These are phyloP conservation scores for Sclerotinia trifoliorum DNA, from an alignment of 2,329 filamentous ascomycete species.

Conservation along the genomic window DNA sequence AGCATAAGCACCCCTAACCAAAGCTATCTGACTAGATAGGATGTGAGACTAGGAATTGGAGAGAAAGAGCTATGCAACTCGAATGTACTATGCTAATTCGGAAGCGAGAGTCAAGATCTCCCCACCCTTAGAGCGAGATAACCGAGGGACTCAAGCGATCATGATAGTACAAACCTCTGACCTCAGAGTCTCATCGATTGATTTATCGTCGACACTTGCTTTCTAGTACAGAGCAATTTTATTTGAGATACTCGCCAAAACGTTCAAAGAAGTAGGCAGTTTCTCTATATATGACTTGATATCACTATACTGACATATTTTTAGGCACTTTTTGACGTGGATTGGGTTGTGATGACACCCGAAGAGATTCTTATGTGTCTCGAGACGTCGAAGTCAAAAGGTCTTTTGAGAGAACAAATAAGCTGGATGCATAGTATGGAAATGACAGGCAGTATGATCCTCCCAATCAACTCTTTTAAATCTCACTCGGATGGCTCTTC, in stretches of 20 bases:
- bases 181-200: constrained; percentile 34
- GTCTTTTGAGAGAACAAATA: constrained; percentile 58
- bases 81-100: background rate
- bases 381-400: constrained; percentile 52
- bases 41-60: background rate
- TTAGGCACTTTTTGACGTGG: constrained; percentile 52
- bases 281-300: background rate
- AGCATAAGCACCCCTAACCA: background rate
- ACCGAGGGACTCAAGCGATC: background rate
- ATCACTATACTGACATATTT: background rate
- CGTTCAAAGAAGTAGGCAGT: too few species aligned
- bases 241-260: too few species aligned
- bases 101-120: constrained; percentile 1
- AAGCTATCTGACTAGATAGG: background rate
- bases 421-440: constrained; percentile 60
- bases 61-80: background rate
- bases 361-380: constrained; percentile 58
- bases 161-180: constrained; percentile 1
- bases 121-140: background rate
- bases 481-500: constrained; percentile 64
- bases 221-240: constrained; percentile 54
- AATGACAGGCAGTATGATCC: constrained; percentile 64
- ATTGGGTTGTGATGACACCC: constrained; percentile 62
- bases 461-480: constrained; percentile 39
- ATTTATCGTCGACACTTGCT: constrained; percentile 45